Evolutionary conservation across 2,329 filamentous ascomycete genomes (phyloP), one percentile per base, ranked within the genome.

Genomic region (Exophiala sp.): DNA sequence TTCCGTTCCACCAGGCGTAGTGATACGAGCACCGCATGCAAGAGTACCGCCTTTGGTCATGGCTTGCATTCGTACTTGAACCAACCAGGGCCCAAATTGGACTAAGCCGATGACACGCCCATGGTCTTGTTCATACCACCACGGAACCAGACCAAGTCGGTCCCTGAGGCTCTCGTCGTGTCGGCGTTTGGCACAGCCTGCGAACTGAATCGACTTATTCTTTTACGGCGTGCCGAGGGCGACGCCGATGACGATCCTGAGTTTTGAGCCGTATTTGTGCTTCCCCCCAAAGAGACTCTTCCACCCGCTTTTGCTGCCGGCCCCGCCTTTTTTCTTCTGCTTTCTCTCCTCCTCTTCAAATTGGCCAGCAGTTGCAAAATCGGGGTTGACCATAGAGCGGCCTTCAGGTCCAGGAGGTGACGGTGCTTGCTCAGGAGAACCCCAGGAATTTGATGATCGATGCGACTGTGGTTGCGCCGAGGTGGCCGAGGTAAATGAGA

Each of bases 251-350:
- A 27, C 14, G 39, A 14, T 9, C 43, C 38, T 11, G 43, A 38
- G 16, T 50, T 43, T 37, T 43, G 22, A 38, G 42, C 10, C n/a
- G 30, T 23, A 13, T 37, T 42, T 14, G 27, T 81, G 66, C 16
- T 78, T 77, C 53, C 79, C n/a, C 73, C 55, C 35, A 73, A 7
- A 63, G 60, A 29, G 71, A 40, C 54, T 46, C 54, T 58, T 52
- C 52, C 56, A 50, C 35, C 60, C 54, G 24, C 44, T 55, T 24
- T 53, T 55, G 30, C 50, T 56, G 10, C 43, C 48, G n/a, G n/a
- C 27, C 13, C 43, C 39, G 13, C 46, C 41, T 41, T 56, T 58
- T 23, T 46, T 46, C 34, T 53, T 55, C 37, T 50, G 48, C 43
- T 52, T 57, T 22, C 52, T 44, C 30, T 61, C 59, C 30, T 61